Evolutionary conservation across 2,329 filamentous ascomycete genomes (phyloP).

Genomic region (Grosmannia serpens): DNA sequence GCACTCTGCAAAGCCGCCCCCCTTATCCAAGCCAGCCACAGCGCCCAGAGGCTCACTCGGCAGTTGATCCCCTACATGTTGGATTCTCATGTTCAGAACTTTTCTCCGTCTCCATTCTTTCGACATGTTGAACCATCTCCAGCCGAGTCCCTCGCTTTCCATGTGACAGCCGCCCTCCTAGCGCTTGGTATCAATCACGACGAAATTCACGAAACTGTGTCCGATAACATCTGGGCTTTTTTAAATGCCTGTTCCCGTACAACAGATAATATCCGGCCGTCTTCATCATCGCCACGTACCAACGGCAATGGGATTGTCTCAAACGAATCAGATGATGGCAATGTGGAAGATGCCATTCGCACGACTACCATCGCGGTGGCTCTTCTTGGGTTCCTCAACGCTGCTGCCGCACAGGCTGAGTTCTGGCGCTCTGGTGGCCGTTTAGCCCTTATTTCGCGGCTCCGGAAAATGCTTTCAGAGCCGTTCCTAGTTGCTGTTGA

Average conservation of each 20-base stretch:
- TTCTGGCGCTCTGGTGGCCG: slow-evolving; percentile 75
- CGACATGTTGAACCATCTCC: slow-evolving; percentile 76
- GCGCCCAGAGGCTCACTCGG: slow-evolving; percentile 65
- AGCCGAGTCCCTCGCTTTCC: slow-evolving; percentile 70
- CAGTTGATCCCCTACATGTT: slow-evolving; percentile 78
- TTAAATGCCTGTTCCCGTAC: slow-evolving; percentile 57
- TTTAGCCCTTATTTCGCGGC: slow-evolving; percentile 56
- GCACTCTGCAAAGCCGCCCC: slow-evolving; percentile 86
- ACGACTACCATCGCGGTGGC: slow-evolving; percentile 71
- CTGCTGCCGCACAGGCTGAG: slow-evolving; percentile 61
- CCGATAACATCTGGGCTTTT: slow-evolving; percentile 59
- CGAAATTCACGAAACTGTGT: slow-evolving; percentile 53
- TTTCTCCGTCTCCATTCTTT: slow-evolving; percentile 71
- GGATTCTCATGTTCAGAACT: slow-evolving; percentile 69
- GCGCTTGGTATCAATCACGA: slow-evolving; percentile 64
- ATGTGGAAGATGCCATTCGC: slow-evolving; percentile 54
- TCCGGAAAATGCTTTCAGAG: slow-evolving; percentile 69
- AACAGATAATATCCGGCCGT: slow-evolving; percentile 40
- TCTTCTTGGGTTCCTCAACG: slow-evolving; percentile 81
- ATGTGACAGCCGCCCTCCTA: slow-evolving; percentile 72
- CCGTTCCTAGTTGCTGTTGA: slow-evolving; percentile 78
- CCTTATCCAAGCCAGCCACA: slow-evolving; percentile 55
- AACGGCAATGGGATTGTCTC: neutral
- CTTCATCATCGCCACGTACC: neutral
- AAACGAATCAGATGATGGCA: slow-evolving; percentile 44